Conservation (phyloP, 495 filamentous ascomycete species). For the Zalerion maritima region DNA sequence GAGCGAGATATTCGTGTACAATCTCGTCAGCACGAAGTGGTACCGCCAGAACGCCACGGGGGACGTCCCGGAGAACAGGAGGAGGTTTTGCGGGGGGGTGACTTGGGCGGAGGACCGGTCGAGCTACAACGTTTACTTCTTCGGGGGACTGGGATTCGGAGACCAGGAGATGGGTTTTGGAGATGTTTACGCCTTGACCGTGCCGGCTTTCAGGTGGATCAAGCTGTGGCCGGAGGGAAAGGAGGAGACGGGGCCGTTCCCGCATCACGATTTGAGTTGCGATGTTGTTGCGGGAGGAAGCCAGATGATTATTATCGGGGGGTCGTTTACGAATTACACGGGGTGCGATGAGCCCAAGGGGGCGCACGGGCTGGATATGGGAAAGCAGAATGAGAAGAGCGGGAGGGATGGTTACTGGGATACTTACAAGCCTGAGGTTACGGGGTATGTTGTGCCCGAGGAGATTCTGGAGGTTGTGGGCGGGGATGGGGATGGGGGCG, state of each 20-base stretch:
- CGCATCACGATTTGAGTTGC: conserved; percentile 25
- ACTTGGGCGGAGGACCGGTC: conserved; percentile 39
- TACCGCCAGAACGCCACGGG: conserved; percentile 38
- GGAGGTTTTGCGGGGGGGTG: conserved; percentile 40
- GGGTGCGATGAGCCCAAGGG: conserved; percentile 22
- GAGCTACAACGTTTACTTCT: conserved; percentile 25
- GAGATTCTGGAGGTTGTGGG: conserved; percentile 24
- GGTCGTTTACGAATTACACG: conserved; percentile 19
- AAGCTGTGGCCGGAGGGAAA: conserved; percentile 23
- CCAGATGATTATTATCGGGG: conserved; percentile 34
- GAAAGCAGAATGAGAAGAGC: conserved; percentile 19
- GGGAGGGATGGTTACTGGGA: too few relatives aligned
- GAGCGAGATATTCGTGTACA: conserved; percentile 33
- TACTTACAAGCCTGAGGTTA: conserved; percentile 21
- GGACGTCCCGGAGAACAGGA: conserved; percentile 23
- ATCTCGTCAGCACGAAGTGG: conserved; percentile 36
- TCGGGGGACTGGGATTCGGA: conserved; percentile 25
- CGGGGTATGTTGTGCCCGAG: conserved; percentile 23
- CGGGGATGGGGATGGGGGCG: conserved; percentile 30
- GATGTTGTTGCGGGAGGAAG: conserved; percentile 23
- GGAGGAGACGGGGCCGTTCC: conserved; percentile 11
- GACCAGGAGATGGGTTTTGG: conserved; percentile 23
- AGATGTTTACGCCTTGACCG: conserved; percentile 31
- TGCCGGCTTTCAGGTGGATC: conserved; percentile 35
- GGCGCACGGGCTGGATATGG: conserved; percentile 29